These are phyloP conservation scores for Citrus inodora DNA, from an alignment of 345 rosid species.

Conservation along the genomic window DNA sequence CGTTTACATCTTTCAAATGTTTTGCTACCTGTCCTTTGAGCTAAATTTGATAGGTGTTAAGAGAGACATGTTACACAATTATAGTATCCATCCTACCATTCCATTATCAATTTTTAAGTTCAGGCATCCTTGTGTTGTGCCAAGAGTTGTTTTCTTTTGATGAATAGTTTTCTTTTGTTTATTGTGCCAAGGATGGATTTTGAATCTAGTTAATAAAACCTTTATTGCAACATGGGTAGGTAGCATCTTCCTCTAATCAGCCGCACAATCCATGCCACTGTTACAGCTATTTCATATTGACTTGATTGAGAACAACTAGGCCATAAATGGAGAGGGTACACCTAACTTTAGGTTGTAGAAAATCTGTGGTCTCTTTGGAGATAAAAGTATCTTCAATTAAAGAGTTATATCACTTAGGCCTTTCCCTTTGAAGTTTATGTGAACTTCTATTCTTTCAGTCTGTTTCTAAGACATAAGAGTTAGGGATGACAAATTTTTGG, in stretches of 20 bases:
- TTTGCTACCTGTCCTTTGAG: neutral
- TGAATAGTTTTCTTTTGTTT: no score
- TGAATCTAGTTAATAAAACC: neutral
- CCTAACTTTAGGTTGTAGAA: neutral
- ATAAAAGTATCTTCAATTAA: neutral
- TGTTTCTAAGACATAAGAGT: no score
- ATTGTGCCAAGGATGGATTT: neutral
- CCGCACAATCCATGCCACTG: neutral
- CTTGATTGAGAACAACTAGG: neutral
- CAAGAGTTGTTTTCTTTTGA: neutral
- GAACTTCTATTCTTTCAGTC: neutral
- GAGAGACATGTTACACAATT: no score
- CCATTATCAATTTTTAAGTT: no score
- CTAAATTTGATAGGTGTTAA: neutral
- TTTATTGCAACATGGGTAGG: neutral
- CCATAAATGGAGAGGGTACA: neutral
- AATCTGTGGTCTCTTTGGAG: neutral
- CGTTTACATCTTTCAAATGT: neutral
- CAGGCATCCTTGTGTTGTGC: no score
- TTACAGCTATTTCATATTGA: neutral
- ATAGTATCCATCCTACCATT: no score
- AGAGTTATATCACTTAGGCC: neutral
- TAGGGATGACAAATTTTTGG: no score
- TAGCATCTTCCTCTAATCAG: neutral
- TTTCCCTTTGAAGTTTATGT: neutral